phyloP scores from a whole-genome alignment of 768 basidiomycete species.

The Rhodotorula sphaerocarpa region DNA sequence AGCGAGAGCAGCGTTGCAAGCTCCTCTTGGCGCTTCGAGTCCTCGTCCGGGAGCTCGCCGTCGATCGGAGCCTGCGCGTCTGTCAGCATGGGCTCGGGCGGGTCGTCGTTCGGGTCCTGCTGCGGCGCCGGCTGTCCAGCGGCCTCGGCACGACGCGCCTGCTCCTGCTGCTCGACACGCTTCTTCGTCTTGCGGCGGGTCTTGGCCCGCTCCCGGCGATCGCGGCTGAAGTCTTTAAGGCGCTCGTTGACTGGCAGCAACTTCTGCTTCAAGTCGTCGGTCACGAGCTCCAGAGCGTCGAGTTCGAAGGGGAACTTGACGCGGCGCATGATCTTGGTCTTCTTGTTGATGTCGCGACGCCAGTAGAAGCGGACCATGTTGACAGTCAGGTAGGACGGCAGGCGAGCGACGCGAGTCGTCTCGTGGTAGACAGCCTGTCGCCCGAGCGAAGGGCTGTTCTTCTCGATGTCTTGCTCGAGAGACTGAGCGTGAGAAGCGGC shows the following conservation, averaged over 20 bases:
- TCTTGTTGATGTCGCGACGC: constrained; percentile 77
- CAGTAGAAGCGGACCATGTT: constrained; percentile 97
- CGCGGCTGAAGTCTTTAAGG: constrained; percentile 73
- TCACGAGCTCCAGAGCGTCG: constrained; percentile 71
- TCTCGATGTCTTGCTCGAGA: constrained; percentile 76
- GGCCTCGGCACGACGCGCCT: neutral
- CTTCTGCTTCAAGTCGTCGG: constrained; percentile 67
- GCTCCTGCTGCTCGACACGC: constrained; percentile 39
- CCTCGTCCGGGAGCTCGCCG: constrained; percentile 59
- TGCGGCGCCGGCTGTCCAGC: neutral
- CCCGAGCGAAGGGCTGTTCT: constrained; percentile 67
- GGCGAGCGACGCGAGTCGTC: constrained; percentile 67
- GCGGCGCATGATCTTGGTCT: constrained; percentile 83
- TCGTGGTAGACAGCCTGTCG: constrained; percentile 75
- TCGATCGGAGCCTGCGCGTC: constrained; percentile 21
- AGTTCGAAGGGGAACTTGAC: constrained; percentile 88
- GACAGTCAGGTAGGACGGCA: constrained; percentile 68
- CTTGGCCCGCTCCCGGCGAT: constrained; percentile 70
- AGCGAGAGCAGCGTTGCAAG: constrained; percentile 57
- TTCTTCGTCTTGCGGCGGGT: constrained; percentile 57
- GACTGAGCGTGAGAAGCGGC: constrained; percentile 50
- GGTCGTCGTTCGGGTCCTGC: constrained; percentile 23
- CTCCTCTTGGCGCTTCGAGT: constrained; percentile 59
- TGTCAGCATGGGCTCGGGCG: constrained; percentile 29
- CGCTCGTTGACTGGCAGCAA: constrained; percentile 62